Evolutionary conservation across 208 protist species (phyloP).

Genomic region (Leishmania turanica): DNA sequence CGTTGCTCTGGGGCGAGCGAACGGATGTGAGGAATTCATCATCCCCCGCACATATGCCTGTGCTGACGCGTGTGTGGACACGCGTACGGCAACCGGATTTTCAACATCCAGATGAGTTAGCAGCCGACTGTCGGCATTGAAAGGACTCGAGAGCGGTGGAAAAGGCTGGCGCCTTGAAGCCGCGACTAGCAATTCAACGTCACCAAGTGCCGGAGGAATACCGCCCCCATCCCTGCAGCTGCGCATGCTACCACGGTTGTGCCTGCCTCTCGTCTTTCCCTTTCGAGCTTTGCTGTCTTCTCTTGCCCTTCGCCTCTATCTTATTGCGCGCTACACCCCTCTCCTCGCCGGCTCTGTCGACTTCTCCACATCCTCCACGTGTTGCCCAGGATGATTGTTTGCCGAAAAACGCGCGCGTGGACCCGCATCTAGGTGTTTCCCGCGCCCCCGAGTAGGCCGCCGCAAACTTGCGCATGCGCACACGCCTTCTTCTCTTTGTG

Average conservation of each 20-base stretch:
- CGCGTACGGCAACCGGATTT: background rate
- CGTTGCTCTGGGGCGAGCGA: background rate
- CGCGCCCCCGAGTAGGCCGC: background rate
- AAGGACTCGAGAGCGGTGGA: background rate
- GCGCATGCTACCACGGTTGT: background rate
- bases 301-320: background rate
- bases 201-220: background rate
- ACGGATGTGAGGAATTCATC: background rate
- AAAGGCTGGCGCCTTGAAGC: background rate
- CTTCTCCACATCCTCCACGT: background rate
- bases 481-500: background rate
- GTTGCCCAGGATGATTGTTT: background rate
- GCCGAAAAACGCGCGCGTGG: background rate
- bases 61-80: background rate
- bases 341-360: background rate
- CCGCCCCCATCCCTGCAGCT: background rate
- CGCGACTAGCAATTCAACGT: background rate
- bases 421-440: background rate
- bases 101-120: background rate
- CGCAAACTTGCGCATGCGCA: background rate
- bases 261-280: background rate
- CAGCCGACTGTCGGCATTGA: background rate
- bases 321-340: background rate
- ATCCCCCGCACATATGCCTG: background rate
- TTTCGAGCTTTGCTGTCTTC: conserved; percentile 4